phyloP scores from a whole-genome alignment of 768 basidiomycete species.

The Lactarius sp. region DNA sequence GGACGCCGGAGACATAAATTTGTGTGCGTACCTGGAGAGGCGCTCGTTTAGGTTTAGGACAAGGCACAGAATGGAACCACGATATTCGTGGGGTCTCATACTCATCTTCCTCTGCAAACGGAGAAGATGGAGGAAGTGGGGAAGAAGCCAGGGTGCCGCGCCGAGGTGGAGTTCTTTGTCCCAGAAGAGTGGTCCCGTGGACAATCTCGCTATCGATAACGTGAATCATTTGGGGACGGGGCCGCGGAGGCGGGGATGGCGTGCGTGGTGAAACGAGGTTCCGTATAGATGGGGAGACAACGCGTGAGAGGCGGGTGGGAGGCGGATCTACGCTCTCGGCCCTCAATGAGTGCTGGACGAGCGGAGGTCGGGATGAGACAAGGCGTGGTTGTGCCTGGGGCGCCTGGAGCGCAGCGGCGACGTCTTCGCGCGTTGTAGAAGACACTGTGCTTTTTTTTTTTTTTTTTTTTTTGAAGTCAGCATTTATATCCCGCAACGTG shows the following conservation, averaged over 20 bases:
- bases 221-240: background rate
- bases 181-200: background rate
- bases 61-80: slow-evolving; percentile 1
- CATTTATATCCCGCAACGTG: too few relatives aligned
- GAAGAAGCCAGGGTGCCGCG: slow-evolving; percentile 13
- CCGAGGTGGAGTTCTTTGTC: slow-evolving; percentile 6
- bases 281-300: slow-evolving; percentile 15
- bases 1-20: background rate
- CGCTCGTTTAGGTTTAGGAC: slow-evolving; percentile 7
- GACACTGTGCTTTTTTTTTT: background rate
- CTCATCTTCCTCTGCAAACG: slow-evolving; percentile 19
- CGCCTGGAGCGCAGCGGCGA: slow-evolving; percentile 14
- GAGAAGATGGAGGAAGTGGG: slow-evolving; percentile 24
- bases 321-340: background rate
- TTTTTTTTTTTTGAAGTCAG: too few relatives aligned
- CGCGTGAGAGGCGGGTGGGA: slow-evolving; percentile 7
- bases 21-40: slow-evolving; percentile 5
- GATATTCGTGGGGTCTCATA: background rate
- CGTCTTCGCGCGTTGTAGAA: slow-evolving; percentile 20
- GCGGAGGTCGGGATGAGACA: slow-evolving; percentile 2
- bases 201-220: slow-evolving; percentile 12
- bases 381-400: slow-evolving; percentile 22
- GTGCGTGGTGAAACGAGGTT: slow-evolving; percentile 19
- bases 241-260: slow-evolving; percentile 16
- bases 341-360: background rate